Percentiles rank a stretch among this genome's conserved stretches.
Conservation (phyloP, 208 protist genomes). For the Crithidia fasciculata region DNA sequence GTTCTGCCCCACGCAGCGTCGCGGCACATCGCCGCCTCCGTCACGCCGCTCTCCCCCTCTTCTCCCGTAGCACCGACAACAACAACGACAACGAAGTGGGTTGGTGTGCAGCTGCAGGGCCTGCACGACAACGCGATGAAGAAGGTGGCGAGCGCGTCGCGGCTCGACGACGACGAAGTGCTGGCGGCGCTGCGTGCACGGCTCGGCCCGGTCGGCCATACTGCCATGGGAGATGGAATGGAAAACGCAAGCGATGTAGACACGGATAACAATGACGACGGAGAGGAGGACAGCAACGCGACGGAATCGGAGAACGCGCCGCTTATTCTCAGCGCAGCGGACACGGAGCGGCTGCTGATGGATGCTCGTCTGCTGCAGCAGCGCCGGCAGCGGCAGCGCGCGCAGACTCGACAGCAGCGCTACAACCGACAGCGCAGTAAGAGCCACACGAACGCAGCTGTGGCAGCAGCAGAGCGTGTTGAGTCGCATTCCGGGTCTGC, state of each 20-base stretch:
- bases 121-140: conserved; percentile 2
- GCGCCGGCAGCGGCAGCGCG: conserved; percentile 18
- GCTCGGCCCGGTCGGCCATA: not conserved
- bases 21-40: not conserved
- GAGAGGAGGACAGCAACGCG: not conserved
- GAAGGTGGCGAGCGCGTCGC: not conserved
- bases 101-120: conserved; percentile 13
- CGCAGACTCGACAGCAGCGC: not conserved
- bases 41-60: not conserved
- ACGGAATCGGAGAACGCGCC: conserved; percentile 6
- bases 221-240: not conserved
- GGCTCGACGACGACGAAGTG: conserved; percentile 3
- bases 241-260: not conserved
- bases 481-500: not conserved
- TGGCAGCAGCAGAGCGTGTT: not conserved
- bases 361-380: conserved; percentile 31
- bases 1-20: no score
- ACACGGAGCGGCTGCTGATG: conserved; percentile 40
- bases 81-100: conserved; percentile 7
- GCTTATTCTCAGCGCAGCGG: conserved; percentile 34
- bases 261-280: conserved; percentile 7
- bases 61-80: not conserved
- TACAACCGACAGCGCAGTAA: not conserved
- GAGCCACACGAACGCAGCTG: not conserved
- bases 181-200: conserved; percentile 10